Evolutionary conservation across 306 rosid species (phyloP).

Genomic region (Delonix regia): DNA sequence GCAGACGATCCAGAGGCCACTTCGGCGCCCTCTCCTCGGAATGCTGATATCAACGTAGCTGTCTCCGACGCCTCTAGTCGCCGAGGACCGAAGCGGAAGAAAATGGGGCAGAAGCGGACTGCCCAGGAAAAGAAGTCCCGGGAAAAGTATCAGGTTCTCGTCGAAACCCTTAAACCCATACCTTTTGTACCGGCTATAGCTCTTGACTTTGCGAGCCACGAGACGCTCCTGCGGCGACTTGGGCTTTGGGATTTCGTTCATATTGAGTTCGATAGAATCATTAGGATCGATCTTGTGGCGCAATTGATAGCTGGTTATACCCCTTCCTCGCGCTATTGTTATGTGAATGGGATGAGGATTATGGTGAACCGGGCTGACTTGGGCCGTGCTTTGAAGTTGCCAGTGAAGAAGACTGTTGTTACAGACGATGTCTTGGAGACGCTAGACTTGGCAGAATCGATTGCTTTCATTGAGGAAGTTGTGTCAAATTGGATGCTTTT

Average conservation of each 20-base stretch:
- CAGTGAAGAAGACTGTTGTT: slow-evolving; percentile 47
- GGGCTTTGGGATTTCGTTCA: slow-evolving; percentile 89
- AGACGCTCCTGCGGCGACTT: slow-evolving; percentile 65
- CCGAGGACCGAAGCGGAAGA: slow-evolving; percentile 51
- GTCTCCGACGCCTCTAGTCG: slow-evolving; percentile 32
- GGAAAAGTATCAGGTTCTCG: slow-evolving; percentile 57
- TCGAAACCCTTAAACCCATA: slow-evolving; percentile 65
- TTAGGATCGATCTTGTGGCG: slow-evolving; percentile 64
- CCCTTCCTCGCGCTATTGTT: slow-evolving; percentile 38
- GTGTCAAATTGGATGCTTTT: slow-evolving; percentile 79
- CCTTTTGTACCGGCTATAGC: slow-evolving; percentile 65
- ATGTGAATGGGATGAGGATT: slow-evolving; percentile 54
- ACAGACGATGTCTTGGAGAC: slow-evolving; percentile 39
- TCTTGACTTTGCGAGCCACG: slow-evolving; percentile 64
- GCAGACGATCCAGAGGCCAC: slow-evolving; percentile 40
- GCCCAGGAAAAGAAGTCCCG: slow-evolving; percentile 47
- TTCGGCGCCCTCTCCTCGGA: slow-evolving; percentile 41
- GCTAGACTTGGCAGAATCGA: slow-evolving; percentile 44
- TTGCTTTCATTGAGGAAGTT: slow-evolving; percentile 59
- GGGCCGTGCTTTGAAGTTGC: slow-evolving; percentile 75
- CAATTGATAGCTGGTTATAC: slow-evolving; percentile 62
- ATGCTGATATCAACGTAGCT: slow-evolving; percentile 16
- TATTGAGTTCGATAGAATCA: slow-evolving; percentile 57
- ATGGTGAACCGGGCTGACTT: slow-evolving; percentile 68
- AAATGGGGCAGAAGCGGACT: slow-evolving; percentile 31